phyloP scores from a whole-genome alignment of 352 stramenopile species.

The Phytopythium delawarense region DNA sequence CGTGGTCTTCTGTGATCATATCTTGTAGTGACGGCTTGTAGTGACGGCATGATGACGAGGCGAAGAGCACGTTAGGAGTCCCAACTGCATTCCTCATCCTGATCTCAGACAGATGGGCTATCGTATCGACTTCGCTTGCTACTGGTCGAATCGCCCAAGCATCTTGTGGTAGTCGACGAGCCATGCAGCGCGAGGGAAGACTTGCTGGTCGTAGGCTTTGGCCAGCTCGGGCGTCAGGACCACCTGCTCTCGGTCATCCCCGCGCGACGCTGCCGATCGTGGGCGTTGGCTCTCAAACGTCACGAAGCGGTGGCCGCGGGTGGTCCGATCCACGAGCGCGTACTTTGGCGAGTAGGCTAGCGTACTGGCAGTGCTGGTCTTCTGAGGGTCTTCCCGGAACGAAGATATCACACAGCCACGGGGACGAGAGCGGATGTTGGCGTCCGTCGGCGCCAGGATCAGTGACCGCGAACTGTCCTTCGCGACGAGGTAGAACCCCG shows the following conservation, averaged over 20 bases:
- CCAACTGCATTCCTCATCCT: no score
- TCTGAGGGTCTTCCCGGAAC: not conserved
- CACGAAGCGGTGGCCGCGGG: conserved; percentile 11
- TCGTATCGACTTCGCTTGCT: no score
- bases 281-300: conserved; percentile 9
- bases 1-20: not conserved
- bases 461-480: not conserved
- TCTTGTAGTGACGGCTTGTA: not conserved
- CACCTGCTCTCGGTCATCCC: not conserved
- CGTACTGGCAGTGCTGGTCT: not conserved
- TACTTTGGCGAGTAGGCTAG: conserved; percentile 10
- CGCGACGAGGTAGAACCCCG: not conserved
- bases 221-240: not conserved
- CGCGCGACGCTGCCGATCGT: not conserved
- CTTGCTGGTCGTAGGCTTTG: not conserved
- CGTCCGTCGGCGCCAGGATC: not conserved
- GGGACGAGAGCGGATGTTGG: not conserved
- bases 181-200: not conserved
- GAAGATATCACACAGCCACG: not conserved
- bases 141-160: not conserved
- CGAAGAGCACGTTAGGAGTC: not conserved
- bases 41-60: not conserved
- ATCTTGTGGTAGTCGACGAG: not conserved
- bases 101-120: no score
- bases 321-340: conserved; percentile 2